Conservation (phyloP, 1,284 basidiomycete species). For the Tilletiaria anomala region DNA sequence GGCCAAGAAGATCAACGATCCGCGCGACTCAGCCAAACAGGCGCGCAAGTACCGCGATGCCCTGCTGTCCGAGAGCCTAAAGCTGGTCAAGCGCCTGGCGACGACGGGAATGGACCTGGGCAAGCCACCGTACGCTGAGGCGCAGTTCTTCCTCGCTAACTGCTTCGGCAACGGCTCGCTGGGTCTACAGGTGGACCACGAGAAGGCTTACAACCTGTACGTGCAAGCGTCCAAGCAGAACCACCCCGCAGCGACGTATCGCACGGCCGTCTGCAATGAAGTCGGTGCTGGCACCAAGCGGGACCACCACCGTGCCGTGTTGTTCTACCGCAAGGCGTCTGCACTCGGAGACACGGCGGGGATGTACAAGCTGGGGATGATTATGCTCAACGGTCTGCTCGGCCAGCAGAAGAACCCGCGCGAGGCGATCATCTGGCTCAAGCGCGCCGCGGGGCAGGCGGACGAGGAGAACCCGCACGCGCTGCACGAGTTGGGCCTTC, state of each 20-base stretch:
- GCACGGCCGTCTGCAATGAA: constrained; percentile 96
- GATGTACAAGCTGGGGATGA: constrained; percentile 98
- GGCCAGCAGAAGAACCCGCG: constrained; percentile 72
- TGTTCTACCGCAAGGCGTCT: constrained; percentile 93
- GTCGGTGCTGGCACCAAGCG: constrained; percentile 94
- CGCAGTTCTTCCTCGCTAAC: constrained; percentile 98
- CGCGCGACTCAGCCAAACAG: constrained; percentile 30
- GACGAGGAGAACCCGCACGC: constrained; percentile 98
- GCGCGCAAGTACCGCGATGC: constrained; percentile 67
- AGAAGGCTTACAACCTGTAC: constrained; percentile 88
- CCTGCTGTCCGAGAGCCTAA: constrained; percentile 74
- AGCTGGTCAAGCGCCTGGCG: constrained; percentile 78
- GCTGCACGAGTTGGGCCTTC: constrained; percentile 81
- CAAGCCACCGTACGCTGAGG: constrained; percentile 66
- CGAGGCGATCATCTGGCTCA: constrained; percentile 88
- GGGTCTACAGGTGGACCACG: constrained; percentile 88
- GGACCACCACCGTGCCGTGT: constrained; percentile 72
- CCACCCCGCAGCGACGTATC: constrained; percentile 84
- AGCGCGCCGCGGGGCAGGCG: constrained; percentile 85
- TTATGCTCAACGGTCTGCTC: constrained; percentile 69
- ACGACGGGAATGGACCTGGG: constrained; percentile 53
- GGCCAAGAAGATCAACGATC: constrained; percentile 57
- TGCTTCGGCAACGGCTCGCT: constrained; percentile 90
- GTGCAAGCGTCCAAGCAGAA: constrained; percentile 90
- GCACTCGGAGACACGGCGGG: constrained; percentile 91